Evolutionary conservation across 1,284 basidiomycete genomes (phyloP).

Genomic region (Schizophyllum amplum): DNA sequence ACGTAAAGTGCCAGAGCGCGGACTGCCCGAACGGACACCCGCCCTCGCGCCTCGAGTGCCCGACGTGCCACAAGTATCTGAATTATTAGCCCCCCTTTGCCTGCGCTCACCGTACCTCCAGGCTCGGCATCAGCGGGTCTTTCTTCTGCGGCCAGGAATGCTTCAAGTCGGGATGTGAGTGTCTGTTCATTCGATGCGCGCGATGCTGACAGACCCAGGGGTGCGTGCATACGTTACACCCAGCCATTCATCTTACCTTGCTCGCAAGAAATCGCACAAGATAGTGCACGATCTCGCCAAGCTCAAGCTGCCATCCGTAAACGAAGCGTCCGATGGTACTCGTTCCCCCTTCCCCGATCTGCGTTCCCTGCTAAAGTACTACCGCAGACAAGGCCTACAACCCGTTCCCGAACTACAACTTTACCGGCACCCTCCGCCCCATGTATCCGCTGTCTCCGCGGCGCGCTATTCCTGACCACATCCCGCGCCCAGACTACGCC

Average conservation of each 20-base stretch:
- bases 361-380: slow-evolving; percentile 11
- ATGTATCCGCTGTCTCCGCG: slow-evolving; percentile 69
- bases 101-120: slow-evolving; percentile 21
- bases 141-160: slow-evolving; percentile 83
- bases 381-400: slow-evolving; percentile 60
- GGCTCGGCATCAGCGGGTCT: slow-evolving; percentile 72
- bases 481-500: slow-evolving; percentile 76
- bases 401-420: slow-evolving; percentile 61
- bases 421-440: slow-evolving; percentile 67
- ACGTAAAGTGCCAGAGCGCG: slow-evolving; percentile 52
- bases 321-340: slow-evolving; percentile 24
- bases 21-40: slow-evolving; percentile 69
- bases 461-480: slow-evolving; percentile 65
- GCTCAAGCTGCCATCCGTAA: slow-evolving; percentile 11
- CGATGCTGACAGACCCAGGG: slow-evolving; percentile 34
- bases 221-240: slow-evolving; percentile 8
- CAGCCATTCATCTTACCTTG: neutral
- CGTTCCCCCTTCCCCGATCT: slow-evolving; percentile 18
- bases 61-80: slow-evolving; percentile 72
- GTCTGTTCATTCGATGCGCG: slow-evolving; percentile 5
- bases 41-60: slow-evolving; percentile 70
- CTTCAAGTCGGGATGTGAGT: slow-evolving; percentile 78
- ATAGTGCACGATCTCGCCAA: slow-evolving; percentile 55
- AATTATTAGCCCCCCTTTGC: slow-evolving; percentile 4
- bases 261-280: slow-evolving; percentile 76